Evolutionary conservation across 2,329 filamentous ascomycete species (phyloP).

Genomic region (Zymoseptoria brevis): DNA sequence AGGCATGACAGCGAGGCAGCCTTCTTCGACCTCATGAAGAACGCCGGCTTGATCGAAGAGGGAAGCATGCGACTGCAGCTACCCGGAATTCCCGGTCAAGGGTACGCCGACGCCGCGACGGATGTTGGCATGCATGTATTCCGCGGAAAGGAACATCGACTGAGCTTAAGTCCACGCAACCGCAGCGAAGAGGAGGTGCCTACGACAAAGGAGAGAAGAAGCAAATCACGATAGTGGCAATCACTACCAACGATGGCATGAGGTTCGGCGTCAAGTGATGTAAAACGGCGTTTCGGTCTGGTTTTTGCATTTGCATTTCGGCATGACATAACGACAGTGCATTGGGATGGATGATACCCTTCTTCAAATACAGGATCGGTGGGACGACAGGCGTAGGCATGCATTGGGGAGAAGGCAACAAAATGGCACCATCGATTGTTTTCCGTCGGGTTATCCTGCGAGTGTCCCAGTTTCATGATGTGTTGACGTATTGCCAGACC

Average conservation of each 20-base stretch:
- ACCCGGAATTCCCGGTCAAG: slow-evolving; percentile 27
- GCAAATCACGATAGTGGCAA: slow-evolving; percentile 10
- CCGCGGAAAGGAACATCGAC: slow-evolving; percentile 24
- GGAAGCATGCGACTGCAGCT: slow-evolving; percentile 24
- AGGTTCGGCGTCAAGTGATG: not conserved
- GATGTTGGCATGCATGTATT: slow-evolving; percentile 30
- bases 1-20: slow-evolving; percentile 58
- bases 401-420: not conserved
- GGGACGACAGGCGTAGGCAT: not conserved
- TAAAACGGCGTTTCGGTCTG: not conserved
- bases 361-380: not conserved
- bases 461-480: not conserved
- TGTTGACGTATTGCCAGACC: not conserved
- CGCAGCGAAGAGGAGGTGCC: slow-evolving; percentile 24
- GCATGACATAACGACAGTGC: not conserved
- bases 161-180: slow-evolving; percentile 25
- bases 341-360: not conserved
- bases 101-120: slow-evolving; percentile 30
- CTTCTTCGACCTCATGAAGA: slow-evolving; percentile 55
- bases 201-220: slow-evolving; percentile 10
- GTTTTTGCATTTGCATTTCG: not conserved
- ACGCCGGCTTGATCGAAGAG: slow-evolving; percentile 26
- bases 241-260: not conserved
- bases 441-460: not conserved
- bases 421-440: not conserved